A percentile compares a stretch with the other conserved stretches of the same genome.
phyloP scores from a whole-genome alignment of 2,329 filamentous ascomycete genomes.

The Rugonectria rugulosa region DNA sequence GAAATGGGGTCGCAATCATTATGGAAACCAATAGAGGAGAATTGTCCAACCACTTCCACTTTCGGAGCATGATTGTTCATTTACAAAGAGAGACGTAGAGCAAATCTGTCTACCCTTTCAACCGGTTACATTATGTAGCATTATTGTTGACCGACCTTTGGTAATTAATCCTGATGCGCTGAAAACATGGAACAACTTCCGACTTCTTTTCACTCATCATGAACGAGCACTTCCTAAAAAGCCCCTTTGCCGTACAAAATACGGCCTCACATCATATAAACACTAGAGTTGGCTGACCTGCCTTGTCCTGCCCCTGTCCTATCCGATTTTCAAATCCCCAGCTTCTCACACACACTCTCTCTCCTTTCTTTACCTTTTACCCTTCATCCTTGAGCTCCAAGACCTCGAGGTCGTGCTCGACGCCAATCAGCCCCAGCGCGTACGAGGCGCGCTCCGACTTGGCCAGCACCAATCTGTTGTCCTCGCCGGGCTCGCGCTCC shows the following conservation, averaged over 20 bases:
- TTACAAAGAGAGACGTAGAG: constrained; percentile 20
- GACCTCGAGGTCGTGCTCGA: constrained; percentile 77
- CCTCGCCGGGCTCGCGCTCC: constrained; percentile 52
- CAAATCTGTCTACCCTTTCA: constrained; percentile 10
- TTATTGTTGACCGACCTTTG: too few species aligned
- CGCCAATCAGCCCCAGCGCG: constrained; percentile 78
- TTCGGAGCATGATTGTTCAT: constrained; percentile 22
- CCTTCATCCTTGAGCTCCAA: constrained; percentile 61
- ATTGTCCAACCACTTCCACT: constrained; percentile 19
- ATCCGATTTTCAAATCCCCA: too few species aligned
- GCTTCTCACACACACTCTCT: background rate
- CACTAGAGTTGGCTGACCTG: too few species aligned
- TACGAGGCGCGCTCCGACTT: constrained; percentile 72
- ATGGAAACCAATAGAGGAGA: constrained; percentile 23
- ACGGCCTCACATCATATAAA: too few species aligned
- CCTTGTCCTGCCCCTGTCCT: too few species aligned
- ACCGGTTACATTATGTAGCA: constrained; percentile 38
- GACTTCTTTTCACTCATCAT: background rate
- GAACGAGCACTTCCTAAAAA: background rate
- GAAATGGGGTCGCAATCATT: constrained; percentile 33
- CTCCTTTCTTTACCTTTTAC: constrained; percentile 16
- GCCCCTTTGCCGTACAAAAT: too few species aligned
- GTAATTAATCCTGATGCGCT: too few species aligned
- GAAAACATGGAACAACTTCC: constrained; percentile 14
- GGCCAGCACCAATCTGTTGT: constrained; percentile 63